These are phyloP conservation scores for Cornus controversa DNA, from an alignment of 148 eudicot species.

Conservation along the genomic window DNA sequence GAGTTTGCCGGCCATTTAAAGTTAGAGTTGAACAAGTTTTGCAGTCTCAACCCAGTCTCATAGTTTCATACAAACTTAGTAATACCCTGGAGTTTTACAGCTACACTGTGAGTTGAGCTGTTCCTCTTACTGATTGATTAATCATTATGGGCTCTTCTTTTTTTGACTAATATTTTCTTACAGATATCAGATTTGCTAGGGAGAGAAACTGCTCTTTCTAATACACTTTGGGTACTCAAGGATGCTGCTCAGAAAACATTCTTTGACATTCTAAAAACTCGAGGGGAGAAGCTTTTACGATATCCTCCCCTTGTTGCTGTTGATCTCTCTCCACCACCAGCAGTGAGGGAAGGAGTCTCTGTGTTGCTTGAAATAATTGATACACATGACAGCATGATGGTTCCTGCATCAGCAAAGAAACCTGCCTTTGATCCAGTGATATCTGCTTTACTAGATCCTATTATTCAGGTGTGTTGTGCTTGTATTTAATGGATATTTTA, in stretches of 20 bases:
- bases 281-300: slow-evolving; percentile 93
- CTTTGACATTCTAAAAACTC: slow-evolving; percentile 77
- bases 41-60: slow-evolving; percentile 95
- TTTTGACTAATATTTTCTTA: slow-evolving; percentile 13
- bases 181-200: slow-evolving; percentile 91
- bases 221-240: slow-evolving; percentile 85
- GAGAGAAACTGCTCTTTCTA: slow-evolving; percentile 84
- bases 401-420: slow-evolving; percentile 72
- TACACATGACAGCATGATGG: slow-evolving; percentile 90
- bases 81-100: slow-evolving; percentile 92
- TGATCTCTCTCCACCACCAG: slow-evolving; percentile 94
- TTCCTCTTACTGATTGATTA: neutral
- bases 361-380: slow-evolving; percentile 85
- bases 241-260: slow-evolving; percentile 97
- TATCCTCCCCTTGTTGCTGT: slow-evolving; percentile 90
- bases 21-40: slow-evolving; percentile 96
- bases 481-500: neutral
- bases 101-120: slow-evolving; percentile 67
- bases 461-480: slow-evolving; percentile 64
- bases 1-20: slow-evolving; percentile 98
- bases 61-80: slow-evolving; percentile 83
- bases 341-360: slow-evolving; percentile 88
- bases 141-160: neutral
- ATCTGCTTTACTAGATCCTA: slow-evolving; percentile 93
- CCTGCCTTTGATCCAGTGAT: slow-evolving; percentile 80